Conservation (phyloP, 305 asterid species). For the Andrographis paniculata region DNA sequence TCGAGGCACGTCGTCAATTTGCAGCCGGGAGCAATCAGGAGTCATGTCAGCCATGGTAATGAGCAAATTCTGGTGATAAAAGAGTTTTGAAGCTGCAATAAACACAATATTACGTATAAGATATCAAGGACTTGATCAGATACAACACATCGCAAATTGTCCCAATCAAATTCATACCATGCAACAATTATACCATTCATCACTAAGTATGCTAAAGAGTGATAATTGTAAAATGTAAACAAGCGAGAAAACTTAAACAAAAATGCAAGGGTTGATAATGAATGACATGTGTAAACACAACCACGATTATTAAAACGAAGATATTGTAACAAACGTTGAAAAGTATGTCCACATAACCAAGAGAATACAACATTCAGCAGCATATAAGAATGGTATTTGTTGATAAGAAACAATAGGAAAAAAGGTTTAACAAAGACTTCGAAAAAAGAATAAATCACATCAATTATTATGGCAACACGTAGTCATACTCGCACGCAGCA, state of each 20-base stretch:
- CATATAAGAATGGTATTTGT: background rate
- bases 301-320: background rate
- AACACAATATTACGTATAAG: too few species aligned
- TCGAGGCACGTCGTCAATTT: background rate
- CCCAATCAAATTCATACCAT: slow-evolving; percentile 1
- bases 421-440: too few species aligned
- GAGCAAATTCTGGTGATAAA: background rate
- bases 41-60: slow-evolving; percentile 20
- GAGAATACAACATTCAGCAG: background rate
- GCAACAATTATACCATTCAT: background rate
- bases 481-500: background rate
- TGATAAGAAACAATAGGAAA: background rate
- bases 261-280: too few species aligned
- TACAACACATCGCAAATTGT: too few species aligned
- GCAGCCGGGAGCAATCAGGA: background rate
- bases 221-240: too few species aligned
- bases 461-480: background rate
- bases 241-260: too few species aligned
- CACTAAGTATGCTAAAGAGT: too few species aligned
- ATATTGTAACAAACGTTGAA: too few species aligned
- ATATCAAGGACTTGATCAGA: too few species aligned
- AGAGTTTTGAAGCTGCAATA: too few species aligned
- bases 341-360: background rate
- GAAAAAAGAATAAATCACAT: too few species aligned
- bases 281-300: too few species aligned